phyloP scores from a whole-genome alignment of 495 filamentous ascomycete genomes.

The Recurvomyces mirabilis region DNA sequence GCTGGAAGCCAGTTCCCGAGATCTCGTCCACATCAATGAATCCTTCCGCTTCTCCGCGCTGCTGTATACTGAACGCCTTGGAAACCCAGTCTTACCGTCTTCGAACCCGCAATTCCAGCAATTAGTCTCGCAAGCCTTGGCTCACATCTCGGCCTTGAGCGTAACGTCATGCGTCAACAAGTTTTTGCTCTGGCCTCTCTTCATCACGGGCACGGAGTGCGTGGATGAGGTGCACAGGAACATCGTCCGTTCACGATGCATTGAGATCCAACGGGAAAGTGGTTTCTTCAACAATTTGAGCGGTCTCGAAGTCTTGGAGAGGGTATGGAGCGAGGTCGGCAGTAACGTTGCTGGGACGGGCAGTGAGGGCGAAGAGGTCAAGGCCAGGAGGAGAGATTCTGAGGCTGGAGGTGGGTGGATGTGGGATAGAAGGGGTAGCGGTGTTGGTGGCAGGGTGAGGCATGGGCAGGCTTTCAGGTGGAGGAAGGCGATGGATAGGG shows the following conservation, averaged over 20 bases:
- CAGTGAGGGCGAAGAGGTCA: conserved; percentile 19
- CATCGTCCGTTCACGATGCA: conserved; percentile 66
- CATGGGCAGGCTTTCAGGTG: conserved; percentile 54
- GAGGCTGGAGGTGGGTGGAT: conserved; percentile 31
- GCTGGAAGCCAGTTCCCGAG: conserved; percentile 26
- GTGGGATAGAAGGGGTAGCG: background rate
- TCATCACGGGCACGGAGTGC: conserved; percentile 83
- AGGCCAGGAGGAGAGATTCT: conserved; percentile 26
- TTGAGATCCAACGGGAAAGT: conserved; percentile 74
- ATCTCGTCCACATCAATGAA: conserved; percentile 62
- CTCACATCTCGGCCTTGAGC: conserved; percentile 67
- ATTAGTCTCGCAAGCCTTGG: conserved; percentile 67
- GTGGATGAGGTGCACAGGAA: conserved; percentile 68
- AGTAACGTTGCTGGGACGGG: conserved; percentile 22
- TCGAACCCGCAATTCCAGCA: conserved; percentile 70
- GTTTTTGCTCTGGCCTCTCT: conserved; percentile 88
- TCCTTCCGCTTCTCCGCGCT: conserved; percentile 82
- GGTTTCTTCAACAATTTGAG: conserved; percentile 89
- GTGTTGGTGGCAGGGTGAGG: conserved; percentile 2
- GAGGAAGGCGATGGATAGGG: conserved; percentile 63
- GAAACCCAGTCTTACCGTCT: conserved; percentile 62
- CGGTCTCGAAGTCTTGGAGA: conserved; percentile 74
- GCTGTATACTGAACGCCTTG: conserved; percentile 83
- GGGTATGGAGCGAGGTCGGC: conserved; percentile 54
- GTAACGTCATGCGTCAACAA: conserved; percentile 58